These are phyloP conservation scores for Colletotrichum sidae DNA, from an alignment of 2,329 filamentous ascomycete species.

Conservation along the genomic window DNA sequence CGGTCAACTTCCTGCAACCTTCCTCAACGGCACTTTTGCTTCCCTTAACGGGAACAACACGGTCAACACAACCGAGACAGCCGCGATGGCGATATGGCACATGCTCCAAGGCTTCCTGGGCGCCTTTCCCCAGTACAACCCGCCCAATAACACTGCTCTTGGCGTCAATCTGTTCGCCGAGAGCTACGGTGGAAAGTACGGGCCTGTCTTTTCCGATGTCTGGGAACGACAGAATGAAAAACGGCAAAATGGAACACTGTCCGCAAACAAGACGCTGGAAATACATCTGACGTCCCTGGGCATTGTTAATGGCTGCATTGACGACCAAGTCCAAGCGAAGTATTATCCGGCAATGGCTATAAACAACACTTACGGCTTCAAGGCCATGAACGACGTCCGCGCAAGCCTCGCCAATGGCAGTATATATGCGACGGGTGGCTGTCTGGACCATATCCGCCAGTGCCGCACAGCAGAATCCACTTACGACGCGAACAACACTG, in stretches of 20 bases:
- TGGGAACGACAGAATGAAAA: constrained; percentile 72
- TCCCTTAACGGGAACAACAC: constrained; percentile 62
- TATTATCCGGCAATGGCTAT: constrained; percentile 68
- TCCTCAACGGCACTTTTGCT: constrained; percentile 75
- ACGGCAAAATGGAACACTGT: constrained; percentile 61
- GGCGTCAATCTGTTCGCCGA: constrained; percentile 76
- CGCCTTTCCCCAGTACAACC: constrained; percentile 69
- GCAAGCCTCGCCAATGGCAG: constrained; percentile 34
- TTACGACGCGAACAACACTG: constrained; percentile 35
- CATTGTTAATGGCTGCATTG: constrained; percentile 79
- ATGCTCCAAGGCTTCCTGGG: constrained; percentile 71
- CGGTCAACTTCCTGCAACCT: constrained; percentile 44
- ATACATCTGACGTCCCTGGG: constrained; percentile 73
- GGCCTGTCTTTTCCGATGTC: constrained; percentile 69
- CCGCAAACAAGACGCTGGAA: constrained; percentile 64
- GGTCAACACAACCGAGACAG: constrained; percentile 66
- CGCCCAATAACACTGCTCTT: constrained; percentile 58
- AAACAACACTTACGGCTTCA: constrained; percentile 72
- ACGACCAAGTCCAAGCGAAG: constrained; percentile 70
- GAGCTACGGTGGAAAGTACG: constrained; percentile 78
- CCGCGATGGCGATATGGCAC: constrained; percentile 73
- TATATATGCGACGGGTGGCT: constrained; percentile 33
- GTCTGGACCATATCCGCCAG: constrained; percentile 33
- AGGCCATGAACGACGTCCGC: constrained; percentile 55
- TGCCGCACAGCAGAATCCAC: constrained; percentile 35